Evolutionary conservation across 257 asterid species (phyloP), one percentile per base, ranked within the genome.

Genomic region (Eucommia ulmoides): DNA sequence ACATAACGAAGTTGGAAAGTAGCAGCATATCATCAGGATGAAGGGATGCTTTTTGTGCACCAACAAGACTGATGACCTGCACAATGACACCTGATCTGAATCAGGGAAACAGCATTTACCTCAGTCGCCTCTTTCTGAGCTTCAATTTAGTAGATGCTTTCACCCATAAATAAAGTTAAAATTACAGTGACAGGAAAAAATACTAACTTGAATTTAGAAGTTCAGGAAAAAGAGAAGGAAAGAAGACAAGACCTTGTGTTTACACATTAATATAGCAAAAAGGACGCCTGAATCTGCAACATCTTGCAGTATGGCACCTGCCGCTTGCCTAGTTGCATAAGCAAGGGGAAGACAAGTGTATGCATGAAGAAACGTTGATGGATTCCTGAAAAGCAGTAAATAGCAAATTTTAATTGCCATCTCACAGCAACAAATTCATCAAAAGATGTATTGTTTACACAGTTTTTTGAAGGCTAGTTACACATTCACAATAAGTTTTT

Each of bases 11-110:
- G 68, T 86, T 86, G 62, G 99, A 83, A 63, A 91, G 86, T 61
- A 91, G 62, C 52, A 86, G 73, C 67, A 91, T 75, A 69, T 91
- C 99, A 63, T 91, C 99, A 18, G 99, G 94, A 73, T 86, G 93
- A 53, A 86, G 95, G 41, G 93, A 81, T 38, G 88, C 94, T 65
- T 83, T 91, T 55, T 83, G 95, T 58, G 95, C 89, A 33, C 99
- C 93, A 56, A 80, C 86, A 75, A 91, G 89, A 79, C 93, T 77
- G 72, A 91, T 72, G 46, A 91, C 98, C 98, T 89, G 93, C 77
- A 75, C n/a, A n/a, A n/a, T n/a, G n/a, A n/a, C n/a, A n/a, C n/a
- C n/a, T n/a, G n/a, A n/a, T n/a, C n/a, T n/a, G n/a, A n/a, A n/a
- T n/a, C n/a, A n/a, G n/a, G n/a, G n/a, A n/a, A n/a, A n/a, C n/a